Evolutionary conservation across 2,329 filamentous ascomycete genomes (phyloP).

Genomic region (Calonectria honghensis): DNA sequence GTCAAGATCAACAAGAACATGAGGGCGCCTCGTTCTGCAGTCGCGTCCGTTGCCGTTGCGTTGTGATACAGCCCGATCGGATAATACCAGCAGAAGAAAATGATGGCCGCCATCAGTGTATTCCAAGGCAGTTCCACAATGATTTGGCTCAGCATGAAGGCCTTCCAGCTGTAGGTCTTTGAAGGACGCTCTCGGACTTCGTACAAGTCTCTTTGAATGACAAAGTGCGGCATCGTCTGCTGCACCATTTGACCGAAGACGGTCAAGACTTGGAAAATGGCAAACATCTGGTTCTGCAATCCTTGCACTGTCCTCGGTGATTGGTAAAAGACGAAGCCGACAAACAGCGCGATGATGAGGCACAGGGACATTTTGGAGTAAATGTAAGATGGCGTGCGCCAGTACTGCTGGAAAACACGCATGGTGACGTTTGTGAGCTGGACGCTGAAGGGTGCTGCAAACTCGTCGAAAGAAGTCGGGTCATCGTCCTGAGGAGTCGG

Average conservation of each 20-base stretch:
- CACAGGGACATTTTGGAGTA: constrained; percentile 71
- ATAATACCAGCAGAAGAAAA: constrained; percentile 83
- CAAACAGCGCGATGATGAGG: constrained; percentile 44
- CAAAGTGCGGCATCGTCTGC: constrained; percentile 83
- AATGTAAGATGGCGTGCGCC: constrained; percentile 73
- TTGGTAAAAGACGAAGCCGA: constrained; percentile 81
- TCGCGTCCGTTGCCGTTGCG: constrained; percentile 68
- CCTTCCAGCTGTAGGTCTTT: constrained; percentile 81
- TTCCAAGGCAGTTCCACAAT: constrained; percentile 84
- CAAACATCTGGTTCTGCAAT: constrained; percentile 82
- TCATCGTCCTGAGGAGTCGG: constrained; percentile 23
- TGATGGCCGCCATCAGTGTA: constrained; percentile 76
- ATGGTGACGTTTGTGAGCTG: constrained; percentile 62
- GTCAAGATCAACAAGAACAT: constrained; percentile 78
- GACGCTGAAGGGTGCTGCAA: constrained; percentile 55
- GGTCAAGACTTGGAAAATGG: constrained; percentile 79
- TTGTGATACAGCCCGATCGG: constrained; percentile 79
- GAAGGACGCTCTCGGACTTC: constrained; percentile 80
- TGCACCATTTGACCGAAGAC: constrained; percentile 80
- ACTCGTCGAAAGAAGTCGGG: constrained; percentile 55
- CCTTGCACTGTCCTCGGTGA: constrained; percentile 75
- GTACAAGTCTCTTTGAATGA: constrained; percentile 80
- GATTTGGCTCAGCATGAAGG: constrained; percentile 80
- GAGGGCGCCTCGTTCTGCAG: constrained; percentile 75
- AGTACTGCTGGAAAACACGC: constrained; percentile 59